Evolutionary conservation across 495 filamentous ascomycete genomes (phyloP).

Genomic region (Daldinia concentrica): DNA sequence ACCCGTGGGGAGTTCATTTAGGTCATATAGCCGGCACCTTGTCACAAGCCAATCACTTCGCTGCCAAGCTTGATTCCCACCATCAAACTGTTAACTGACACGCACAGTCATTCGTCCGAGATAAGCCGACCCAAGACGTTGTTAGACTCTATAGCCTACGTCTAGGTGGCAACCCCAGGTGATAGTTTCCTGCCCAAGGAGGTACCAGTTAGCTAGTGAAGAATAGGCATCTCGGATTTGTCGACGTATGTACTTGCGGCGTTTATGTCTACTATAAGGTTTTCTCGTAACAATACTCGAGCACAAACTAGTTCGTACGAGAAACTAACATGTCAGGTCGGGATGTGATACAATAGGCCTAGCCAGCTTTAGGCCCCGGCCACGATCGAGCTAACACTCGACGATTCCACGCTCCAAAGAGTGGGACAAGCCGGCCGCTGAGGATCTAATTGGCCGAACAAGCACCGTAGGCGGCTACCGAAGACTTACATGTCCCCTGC

Average conservation of each 20-base stretch:
- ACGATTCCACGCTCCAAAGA: not conserved
- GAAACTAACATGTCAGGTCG: not conserved
- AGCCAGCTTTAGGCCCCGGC: not conserved
- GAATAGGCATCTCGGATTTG: not conserved
- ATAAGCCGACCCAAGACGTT: conserved; percentile 31
- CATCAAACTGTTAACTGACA: conserved; percentile 15
- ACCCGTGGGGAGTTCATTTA: conserved; percentile 38
- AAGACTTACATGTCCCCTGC: conserved; percentile 3
- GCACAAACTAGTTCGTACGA: not conserved
- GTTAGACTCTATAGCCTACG: conserved; percentile 4
- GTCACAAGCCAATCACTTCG: conserved; percentile 38
- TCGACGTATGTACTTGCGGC: not conserved
- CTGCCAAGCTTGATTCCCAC: conserved; percentile 29
- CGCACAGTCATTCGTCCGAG: conserved; percentile 39
- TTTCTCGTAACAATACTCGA: not conserved
- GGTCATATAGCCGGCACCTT: conserved; percentile 37
- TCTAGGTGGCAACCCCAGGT: conserved; percentile 8
- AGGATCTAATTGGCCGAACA: conserved; percentile 37
- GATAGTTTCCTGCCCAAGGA: not conserved
- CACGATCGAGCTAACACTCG: not conserved
- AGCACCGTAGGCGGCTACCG: conserved; percentile 17
- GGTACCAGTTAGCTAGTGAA: conserved; percentile 3
- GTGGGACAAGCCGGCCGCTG: conserved; percentile 6
- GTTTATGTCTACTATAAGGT: not conserved
- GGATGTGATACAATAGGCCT: not conserved